A percentile compares a stretch with the other conserved stretches of the same genome.
Conservation (phyloP, 2,329 filamentous ascomycete species). For the Paramyrothecium sp. region DNA sequence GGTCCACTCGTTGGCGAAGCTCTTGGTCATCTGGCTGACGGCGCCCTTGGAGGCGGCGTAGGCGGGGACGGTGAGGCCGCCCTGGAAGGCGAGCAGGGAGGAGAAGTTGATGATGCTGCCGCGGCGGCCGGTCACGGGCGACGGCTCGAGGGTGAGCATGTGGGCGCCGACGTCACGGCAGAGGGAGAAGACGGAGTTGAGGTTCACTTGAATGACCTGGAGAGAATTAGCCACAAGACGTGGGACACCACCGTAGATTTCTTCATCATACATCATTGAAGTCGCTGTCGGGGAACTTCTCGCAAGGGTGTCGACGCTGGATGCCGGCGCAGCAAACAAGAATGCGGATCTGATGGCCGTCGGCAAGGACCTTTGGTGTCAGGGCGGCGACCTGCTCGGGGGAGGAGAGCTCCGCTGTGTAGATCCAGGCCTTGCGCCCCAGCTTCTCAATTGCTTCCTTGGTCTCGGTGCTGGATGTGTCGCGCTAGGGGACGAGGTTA, state of each 20-base stretch:
- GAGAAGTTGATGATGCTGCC: conserved; percentile 84
- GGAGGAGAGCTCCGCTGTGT: conserved; percentile 67
- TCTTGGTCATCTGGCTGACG: conserved; percentile 81
- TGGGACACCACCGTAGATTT: not conserved
- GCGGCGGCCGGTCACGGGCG: conserved; percentile 49
- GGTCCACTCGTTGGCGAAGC: conserved; percentile 84
- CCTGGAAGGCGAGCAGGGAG: conserved; percentile 79
- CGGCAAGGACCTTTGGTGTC: conserved; percentile 58
- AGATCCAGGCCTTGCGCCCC: conserved; percentile 65
- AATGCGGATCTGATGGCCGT: conserved; percentile 68
- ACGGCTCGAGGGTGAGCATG: conserved; percentile 62
- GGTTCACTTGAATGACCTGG: conserved; percentile 80
- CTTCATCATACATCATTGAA: conserved; percentile 60
- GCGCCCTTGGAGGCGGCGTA: conserved; percentile 87
- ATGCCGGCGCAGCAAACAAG: conserved; percentile 87
- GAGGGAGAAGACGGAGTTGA: conserved; percentile 77
- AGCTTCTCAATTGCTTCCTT: conserved; percentile 61
- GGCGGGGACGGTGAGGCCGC: conserved; percentile 83
- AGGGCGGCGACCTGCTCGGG: conserved; percentile 59
- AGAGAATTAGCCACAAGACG: not conserved
- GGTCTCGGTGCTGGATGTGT: conserved; percentile 46
- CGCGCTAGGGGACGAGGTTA: conserved; percentile 32
- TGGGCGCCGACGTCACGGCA: conserved; percentile 76
- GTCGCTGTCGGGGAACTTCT: conserved; percentile 73
- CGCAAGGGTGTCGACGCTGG: conserved; percentile 73